Percentiles rank a stretch among this genome's conserved stretches.
Evolutionary conservation across 768 basidiomycete genomes (phyloP).

Genomic region (Rickenella mellea): DNA sequence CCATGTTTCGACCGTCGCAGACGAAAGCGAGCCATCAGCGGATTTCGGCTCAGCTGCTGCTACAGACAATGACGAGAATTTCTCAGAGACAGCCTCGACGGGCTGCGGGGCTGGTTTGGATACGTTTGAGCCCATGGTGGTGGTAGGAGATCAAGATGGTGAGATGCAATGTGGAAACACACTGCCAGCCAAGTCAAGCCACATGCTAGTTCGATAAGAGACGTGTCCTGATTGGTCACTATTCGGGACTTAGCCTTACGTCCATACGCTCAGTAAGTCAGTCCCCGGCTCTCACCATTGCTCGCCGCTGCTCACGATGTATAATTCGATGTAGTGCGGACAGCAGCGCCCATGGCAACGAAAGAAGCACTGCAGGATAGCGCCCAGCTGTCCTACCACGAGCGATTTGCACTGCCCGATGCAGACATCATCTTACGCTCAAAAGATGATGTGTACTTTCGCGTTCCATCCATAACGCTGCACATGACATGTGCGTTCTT

Average conservation of each 20-base stretch:
- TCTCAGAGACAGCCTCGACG: slow-evolving; percentile 3
- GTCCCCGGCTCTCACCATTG: too few relatives aligned
- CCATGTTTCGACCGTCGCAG: slow-evolving; percentile 56
- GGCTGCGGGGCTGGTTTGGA: slow-evolving; percentile 19
- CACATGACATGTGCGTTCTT: background rate
- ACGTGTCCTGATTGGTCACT: too few relatives aligned
- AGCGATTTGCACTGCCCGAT: too few relatives aligned
- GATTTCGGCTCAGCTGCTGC: slow-evolving; percentile 31
- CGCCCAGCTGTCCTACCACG: too few relatives aligned
- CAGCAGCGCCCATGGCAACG: too few relatives aligned
- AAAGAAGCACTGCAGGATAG: too few relatives aligned
- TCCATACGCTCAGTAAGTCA: too few relatives aligned
- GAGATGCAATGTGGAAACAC: background rate
- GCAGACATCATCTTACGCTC: background rate
- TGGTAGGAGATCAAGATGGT: background rate
- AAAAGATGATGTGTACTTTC: background rate
- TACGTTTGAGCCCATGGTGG: slow-evolving; percentile 25
- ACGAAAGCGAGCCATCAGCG: slow-evolving; percentile 49
- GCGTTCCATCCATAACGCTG: background rate
- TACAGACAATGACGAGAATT: slow-evolving; percentile 9
- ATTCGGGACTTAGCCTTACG: too few relatives aligned
- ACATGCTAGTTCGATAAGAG: too few relatives aligned
- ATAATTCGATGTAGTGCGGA: too few relatives aligned
- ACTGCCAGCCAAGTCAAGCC: too few relatives aligned
- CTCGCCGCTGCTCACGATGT: too few relatives aligned